Percentiles rank a stretch among this genome's conserved stretches.
Evolutionary conservation across 495 filamentous ascomycete species (phyloP).

Genomic region (Neurospora sp.): DNA sequence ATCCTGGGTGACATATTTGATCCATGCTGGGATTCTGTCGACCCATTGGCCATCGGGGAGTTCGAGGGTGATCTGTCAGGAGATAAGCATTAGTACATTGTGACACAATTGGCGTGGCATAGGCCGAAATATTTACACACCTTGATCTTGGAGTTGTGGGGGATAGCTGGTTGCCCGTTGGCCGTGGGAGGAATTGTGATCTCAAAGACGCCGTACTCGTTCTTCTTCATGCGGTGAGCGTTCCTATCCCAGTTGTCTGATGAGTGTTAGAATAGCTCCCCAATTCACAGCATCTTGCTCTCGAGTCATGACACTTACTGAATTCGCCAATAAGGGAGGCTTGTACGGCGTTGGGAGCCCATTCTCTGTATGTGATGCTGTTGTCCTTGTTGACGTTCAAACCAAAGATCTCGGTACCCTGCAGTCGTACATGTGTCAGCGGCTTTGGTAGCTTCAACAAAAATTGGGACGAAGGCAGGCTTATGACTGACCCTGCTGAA

Average conservation of each 20-base stretch:
- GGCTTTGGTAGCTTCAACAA: not conserved
- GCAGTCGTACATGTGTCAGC: slow-evolving; percentile 5
- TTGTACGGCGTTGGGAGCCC: slow-evolving; percentile 79
- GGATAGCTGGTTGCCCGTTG: slow-evolving; percentile 66
- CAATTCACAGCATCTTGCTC: not conserved
- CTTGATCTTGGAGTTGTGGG: slow-evolving; percentile 92
- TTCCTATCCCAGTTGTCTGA: slow-evolving; percentile 79
- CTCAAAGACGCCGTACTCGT: slow-evolving; percentile 81
- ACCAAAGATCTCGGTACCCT: slow-evolving; percentile 82
- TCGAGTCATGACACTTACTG: slow-evolving; percentile 42
- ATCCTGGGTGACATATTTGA: slow-evolving; percentile 92
- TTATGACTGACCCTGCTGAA: slow-evolving; percentile 63
- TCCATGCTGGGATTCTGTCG: slow-evolving; percentile 90
- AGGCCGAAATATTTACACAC: slow-evolving; percentile 29
- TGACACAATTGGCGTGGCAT: not conserved
- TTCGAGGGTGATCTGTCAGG: slow-evolving; percentile 66
- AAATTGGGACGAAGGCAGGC: not conserved
- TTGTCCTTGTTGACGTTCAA: slow-evolving; percentile 68
- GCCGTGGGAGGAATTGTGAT: slow-evolving; percentile 61
- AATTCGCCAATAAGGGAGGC: slow-evolving; percentile 94
- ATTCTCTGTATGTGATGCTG: slow-evolving; percentile 87
- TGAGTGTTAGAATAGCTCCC: not conserved
- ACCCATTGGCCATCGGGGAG: slow-evolving; percentile 67
- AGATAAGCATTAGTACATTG: slow-evolving; percentile 10
- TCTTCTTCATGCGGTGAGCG: slow-evolving; percentile 75